phyloP scores from a whole-genome alignment of 768 basidiomycete genomes.

The Termitomyces sp. region DNA sequence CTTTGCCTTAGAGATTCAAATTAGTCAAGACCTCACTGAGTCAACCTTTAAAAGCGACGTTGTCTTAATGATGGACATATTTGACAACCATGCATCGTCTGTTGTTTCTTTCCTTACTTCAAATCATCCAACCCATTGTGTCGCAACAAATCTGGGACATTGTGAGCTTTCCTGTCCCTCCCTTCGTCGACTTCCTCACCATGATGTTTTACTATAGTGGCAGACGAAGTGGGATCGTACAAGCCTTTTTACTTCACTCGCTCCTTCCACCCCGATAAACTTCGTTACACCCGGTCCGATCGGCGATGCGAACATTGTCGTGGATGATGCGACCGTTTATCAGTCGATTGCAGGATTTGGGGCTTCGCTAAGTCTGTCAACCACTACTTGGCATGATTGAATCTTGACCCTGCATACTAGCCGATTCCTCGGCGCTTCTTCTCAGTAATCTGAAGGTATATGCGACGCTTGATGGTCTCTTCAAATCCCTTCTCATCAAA shows the following conservation, averaged over 20 bases:
- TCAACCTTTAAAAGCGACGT: conserved; percentile 3
- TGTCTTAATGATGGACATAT: not conserved
- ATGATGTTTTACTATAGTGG: conserved; percentile 32
- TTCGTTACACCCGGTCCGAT: conserved; percentile 52
- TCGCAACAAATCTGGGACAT: conserved; percentile 20
- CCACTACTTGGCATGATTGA: not conserved
- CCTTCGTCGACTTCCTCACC: not conserved
- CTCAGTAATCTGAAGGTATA: conserved; percentile 62
- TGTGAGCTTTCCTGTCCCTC: conserved; percentile 1
- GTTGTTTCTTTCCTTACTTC: conserved; percentile 3
- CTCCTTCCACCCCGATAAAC: conserved; percentile 44
- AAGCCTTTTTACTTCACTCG: conserved; percentile 44
- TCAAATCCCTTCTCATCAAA: not conserved
- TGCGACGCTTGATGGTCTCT: not conserved
- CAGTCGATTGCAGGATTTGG: conserved; percentile 68
- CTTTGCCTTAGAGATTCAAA: not conserved
- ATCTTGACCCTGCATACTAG: conserved; percentile 24
- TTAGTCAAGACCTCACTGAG: not conserved
- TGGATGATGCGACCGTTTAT: conserved; percentile 48
- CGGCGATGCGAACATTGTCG: conserved; percentile 55
- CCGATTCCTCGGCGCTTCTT: conserved; percentile 63
- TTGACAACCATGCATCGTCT: conserved; percentile 1
- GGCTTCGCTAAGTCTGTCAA: conserved; percentile 47
- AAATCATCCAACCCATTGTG: conserved; percentile 4
- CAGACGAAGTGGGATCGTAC: conserved; percentile 53